Evolutionary conservation across 2,329 filamentous ascomycete species (phyloP).

Genomic region (Verticillium longisporum): DNA sequence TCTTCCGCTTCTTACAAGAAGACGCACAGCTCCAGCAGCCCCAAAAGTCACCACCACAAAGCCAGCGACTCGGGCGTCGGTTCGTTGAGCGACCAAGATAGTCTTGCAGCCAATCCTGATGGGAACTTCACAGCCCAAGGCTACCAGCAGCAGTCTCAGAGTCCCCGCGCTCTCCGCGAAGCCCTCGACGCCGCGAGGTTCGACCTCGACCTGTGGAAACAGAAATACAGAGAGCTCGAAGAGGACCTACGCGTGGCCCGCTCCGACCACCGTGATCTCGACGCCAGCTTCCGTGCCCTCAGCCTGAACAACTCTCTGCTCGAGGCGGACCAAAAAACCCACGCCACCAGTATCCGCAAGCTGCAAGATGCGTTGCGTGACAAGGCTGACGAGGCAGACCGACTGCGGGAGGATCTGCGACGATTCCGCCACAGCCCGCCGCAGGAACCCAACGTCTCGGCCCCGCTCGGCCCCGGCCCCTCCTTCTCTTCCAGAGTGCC

Average conservation of each 20-base stretch:
- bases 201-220: slow-evolving; percentile 12
- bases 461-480: slow-evolving; percentile 10
- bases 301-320: slow-evolving; percentile 17
- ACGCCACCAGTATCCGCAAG: slow-evolving; percentile 15
- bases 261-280: slow-evolving; percentile 16
- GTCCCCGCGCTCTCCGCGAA: slow-evolving; percentile 12
- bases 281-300: slow-evolving; percentile 16
- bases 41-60: slow-evolving; percentile 12
- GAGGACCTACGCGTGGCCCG: slow-evolving; percentile 1
- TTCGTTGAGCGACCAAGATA: slow-evolving; percentile 13
- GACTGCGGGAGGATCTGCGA: slow-evolving; percentile 5
- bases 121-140: slow-evolving; percentile 9
- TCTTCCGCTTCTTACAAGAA: slow-evolving; percentile 6
- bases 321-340: slow-evolving; percentile 24
- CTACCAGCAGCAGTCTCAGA: slow-evolving; percentile 7
- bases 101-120: slow-evolving; percentile 12
- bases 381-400: slow-evolving; percentile 16
- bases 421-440: slow-evolving; percentile 5
- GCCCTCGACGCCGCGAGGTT: slow-evolving; percentile 11
- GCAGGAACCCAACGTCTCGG: slow-evolving; percentile 15
- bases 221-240: slow-evolving; percentile 16
- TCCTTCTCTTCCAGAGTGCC: slow-evolving; percentile 13
- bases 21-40: background rate
- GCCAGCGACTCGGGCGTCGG: slow-evolving; percentile 14
- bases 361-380: slow-evolving; percentile 14